These are phyloP conservation scores for Cryptosporidium viatorum DNA, from an alignment of 169 alveolate genomes.

Conservation along the genomic window DNA sequence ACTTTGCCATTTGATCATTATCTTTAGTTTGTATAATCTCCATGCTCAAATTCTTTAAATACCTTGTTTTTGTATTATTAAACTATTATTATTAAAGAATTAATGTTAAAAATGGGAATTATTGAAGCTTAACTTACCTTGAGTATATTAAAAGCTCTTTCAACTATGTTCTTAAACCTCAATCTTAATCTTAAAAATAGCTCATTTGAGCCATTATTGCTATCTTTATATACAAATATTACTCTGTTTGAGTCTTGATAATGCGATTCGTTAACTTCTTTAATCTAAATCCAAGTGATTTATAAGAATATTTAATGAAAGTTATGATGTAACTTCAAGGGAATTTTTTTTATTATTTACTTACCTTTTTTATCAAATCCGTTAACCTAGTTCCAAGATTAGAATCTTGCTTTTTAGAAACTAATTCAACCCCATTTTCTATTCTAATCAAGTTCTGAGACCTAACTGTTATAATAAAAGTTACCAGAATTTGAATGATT, in stretches of 20 bases:
- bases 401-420: background rate
- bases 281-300: background rate
- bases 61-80: slow-evolving; percentile 17
- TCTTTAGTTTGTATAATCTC: slow-evolving; percentile 41
- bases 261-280: background rate
- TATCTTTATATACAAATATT: slow-evolving; percentile 19
- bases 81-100: background rate
- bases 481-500: background rate
- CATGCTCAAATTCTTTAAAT: slow-evolving; percentile 42
- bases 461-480: slow-evolving; percentile 6
- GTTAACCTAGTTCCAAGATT: slow-evolving; percentile 3
- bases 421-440: slow-evolving; percentile 9
- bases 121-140: background rate
- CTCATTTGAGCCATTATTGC: background rate
- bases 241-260: slow-evolving; percentile 17
- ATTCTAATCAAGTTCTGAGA: slow-evolving; percentile 38
- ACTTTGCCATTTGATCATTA: slow-evolving; percentile 23
- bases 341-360: background rate
- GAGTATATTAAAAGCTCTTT: slow-evolving; percentile 19
- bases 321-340: background rate
- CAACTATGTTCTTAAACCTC: slow-evolving; percentile 20
- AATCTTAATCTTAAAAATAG: slow-evolving; percentile 14
- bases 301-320: background rate
- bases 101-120: background rate
- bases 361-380: slow-evolving; percentile 37